phyloP scores from a whole-genome alignment of 768 basidiomycete genomes.

The Boletus sp. region DNA sequence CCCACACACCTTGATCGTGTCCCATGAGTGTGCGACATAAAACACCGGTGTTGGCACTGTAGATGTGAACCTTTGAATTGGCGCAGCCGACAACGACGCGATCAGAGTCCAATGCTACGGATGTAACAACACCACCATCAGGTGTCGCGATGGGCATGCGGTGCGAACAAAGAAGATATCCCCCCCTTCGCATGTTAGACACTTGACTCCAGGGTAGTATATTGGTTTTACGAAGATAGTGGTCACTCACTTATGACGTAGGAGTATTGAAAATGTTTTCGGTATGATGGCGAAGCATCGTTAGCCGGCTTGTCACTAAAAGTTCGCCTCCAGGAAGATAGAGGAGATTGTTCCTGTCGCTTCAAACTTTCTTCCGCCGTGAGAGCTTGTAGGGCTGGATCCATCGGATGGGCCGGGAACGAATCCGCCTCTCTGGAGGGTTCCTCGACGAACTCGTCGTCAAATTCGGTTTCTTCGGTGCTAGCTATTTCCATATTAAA shows the following conservation, averaged over 20 bases:
- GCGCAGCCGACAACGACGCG: slow-evolving; percentile 90
- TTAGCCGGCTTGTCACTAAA: slow-evolving; percentile 3
- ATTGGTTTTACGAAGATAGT: not conserved
- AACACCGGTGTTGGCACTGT: slow-evolving; percentile 74
- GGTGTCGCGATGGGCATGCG: slow-evolving; percentile 41
- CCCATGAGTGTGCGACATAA: slow-evolving; percentile 76
- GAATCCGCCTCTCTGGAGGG: slow-evolving; percentile 33
- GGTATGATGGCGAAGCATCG: slow-evolving; percentile 44
- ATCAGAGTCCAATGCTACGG: slow-evolving; percentile 75
- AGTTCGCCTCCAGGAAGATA: slow-evolving; percentile 24
- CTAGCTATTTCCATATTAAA: slow-evolving; percentile 34
- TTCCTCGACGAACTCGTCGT: slow-evolving; percentile 32
- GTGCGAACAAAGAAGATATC: slow-evolving; percentile 65
- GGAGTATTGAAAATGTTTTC: slow-evolving; percentile 65
- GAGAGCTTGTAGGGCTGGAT: slow-evolving; percentile 40
- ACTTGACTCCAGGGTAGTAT: slow-evolving; percentile 40
- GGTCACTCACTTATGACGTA: slow-evolving; percentile 61
- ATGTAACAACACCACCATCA: slow-evolving; percentile 75
- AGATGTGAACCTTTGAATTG: slow-evolving; percentile 81
- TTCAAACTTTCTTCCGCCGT: slow-evolving; percentile 30
- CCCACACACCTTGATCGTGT: slow-evolving; percentile 91
- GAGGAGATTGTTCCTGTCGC: slow-evolving; percentile 24
- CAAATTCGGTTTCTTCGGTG: slow-evolving; percentile 23
- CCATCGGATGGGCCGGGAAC: slow-evolving; percentile 36
- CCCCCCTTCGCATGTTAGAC: slow-evolving; percentile 77